Evolutionary conservation across 805 yeast genomes (phyloP), one percentile per base, ranked within the genome.

Genomic region (Torulaspora gathmanii): DNA sequence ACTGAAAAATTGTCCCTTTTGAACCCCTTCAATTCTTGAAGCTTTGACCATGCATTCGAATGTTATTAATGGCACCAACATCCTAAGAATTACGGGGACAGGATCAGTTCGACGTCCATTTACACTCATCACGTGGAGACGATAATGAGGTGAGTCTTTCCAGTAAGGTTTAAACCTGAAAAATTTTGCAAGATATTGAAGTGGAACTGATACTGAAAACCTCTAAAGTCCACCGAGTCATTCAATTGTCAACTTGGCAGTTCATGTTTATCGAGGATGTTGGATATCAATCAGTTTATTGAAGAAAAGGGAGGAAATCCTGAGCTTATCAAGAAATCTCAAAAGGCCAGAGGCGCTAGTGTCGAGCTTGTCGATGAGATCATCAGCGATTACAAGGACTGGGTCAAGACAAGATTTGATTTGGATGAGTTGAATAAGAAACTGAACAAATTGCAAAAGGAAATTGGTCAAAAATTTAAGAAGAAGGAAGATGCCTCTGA

Each of bases 231-330:
- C 30, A 11, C 12, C 15, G n/a, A n/a, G 13, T 12, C 34, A 31
- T 15, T 16, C 34, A 31, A 31, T 31, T 31, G 20, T 16, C 19
- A 7, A 2, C 34, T 26, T n/a, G 11, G 3, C 36, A 8, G 23
- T 19, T 19, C 26, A 11, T 40, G 13, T 16, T 31, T 33, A 37
- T 37, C 19, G 26, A 34, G n/a, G 44, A 91, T 93, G 99, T 81
- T 93, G 70, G 99, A 93, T 69, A 87, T 93, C 55, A 74, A 83
- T 55, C 85, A 86, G 64, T 93, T 93, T 67, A 83, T 93, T 57
- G 95, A 82, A 57, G 99, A 93, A 65, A 91, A 89, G 71, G 99
- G 99, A 48, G 99, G 99, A 52, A 80, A 90, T 68, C 96, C 99
- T 34, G 91, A 90, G 56, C 73, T 73, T 44, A 88, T 93, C 65